Conservation (phyloP, 495 filamentous ascomycete species). For the Annulohypoxylon stygium region DNA sequence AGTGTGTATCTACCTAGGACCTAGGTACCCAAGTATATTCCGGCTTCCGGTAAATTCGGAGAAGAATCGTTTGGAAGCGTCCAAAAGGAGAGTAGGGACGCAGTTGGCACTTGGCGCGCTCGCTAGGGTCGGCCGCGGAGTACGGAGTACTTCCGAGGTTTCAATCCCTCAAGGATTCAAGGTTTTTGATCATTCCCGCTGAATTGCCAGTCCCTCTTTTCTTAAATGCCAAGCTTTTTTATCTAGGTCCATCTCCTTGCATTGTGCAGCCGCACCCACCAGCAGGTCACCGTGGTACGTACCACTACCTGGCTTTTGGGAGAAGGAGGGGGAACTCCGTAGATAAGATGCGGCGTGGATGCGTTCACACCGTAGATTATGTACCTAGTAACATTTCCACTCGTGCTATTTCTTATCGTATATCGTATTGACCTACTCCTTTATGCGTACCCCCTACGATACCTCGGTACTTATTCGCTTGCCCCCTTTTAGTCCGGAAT, state of each 20-base stretch:
- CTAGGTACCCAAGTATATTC: not conserved
- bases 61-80: not conserved
- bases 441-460: not conserved
- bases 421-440: not conserved
- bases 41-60: not conserved
- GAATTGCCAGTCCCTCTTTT: constrained; percentile 11
- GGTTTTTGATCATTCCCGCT: not conserved
- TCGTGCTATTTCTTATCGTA: constrained; percentile 25
- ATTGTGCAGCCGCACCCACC: constrained; percentile 32
- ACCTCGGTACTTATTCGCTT: not conserved
- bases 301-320: constrained; percentile 30
- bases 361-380: not conserved
- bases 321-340: constrained; percentile 38
- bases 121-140: constrained; percentile 2
- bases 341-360: constrained; percentile 41
- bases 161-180: constrained; percentile 1
- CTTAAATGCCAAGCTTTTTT: constrained; percentile 48
- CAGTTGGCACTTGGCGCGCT: not conserved
- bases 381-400: not conserved
- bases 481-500: constrained; percentile 9
- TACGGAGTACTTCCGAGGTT: constrained; percentile 18
- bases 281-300: constrained; percentile 43
- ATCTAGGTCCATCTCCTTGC: constrained; percentile 47
- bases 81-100: not conserved
- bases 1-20: constrained; percentile 2